phyloP scores from a whole-genome alignment of 495 filamentous ascomycete species.

The Antarctomyces pellizariae region DNA sequence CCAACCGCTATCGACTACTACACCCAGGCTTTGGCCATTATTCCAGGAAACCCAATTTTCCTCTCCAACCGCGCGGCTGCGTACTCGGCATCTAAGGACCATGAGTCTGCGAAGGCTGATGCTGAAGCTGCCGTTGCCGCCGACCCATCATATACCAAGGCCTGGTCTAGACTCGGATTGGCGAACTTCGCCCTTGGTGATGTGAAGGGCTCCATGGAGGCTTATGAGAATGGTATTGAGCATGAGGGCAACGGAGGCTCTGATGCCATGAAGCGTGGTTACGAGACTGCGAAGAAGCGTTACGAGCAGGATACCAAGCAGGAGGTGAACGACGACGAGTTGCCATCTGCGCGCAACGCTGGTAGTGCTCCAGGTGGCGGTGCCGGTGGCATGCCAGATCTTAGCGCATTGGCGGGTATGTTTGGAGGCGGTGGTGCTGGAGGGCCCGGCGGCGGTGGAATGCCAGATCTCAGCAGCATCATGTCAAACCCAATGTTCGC shows the following conservation, averaged over 20 bases:
- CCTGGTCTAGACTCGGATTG: constrained; percentile 78
- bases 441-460: constrained; percentile 38
- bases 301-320: constrained; percentile 48
- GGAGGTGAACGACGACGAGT: constrained; percentile 16
- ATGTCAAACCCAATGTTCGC: constrained; percentile 98
- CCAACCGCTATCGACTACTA: constrained; percentile 57
- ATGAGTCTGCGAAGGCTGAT: constrained; percentile 58
- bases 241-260: constrained; percentile 74
- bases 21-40: constrained; percentile 53
- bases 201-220: constrained; percentile 76
- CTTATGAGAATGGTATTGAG: constrained; percentile 82
- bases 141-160: constrained; percentile 89
- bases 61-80: constrained; percentile 94
- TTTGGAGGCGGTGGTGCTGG: constrained; percentile 35
- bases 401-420: constrained; percentile 47
- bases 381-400: constrained; percentile 58
- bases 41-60: constrained; percentile 82
- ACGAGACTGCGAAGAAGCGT: constrained; percentile 66
- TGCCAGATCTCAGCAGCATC: constrained; percentile 63
- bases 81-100: constrained; percentile 55
- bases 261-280: constrained; percentile 83
- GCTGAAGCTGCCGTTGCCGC: constrained; percentile 68
- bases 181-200: constrained; percentile 80
- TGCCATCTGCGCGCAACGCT: constrained; percentile 15
- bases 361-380: constrained; percentile 23